Base-by-base conservation (phyloP, 495 filamentous ascomycete genomes). In the Trichoderma orchidacearum region DNA sequence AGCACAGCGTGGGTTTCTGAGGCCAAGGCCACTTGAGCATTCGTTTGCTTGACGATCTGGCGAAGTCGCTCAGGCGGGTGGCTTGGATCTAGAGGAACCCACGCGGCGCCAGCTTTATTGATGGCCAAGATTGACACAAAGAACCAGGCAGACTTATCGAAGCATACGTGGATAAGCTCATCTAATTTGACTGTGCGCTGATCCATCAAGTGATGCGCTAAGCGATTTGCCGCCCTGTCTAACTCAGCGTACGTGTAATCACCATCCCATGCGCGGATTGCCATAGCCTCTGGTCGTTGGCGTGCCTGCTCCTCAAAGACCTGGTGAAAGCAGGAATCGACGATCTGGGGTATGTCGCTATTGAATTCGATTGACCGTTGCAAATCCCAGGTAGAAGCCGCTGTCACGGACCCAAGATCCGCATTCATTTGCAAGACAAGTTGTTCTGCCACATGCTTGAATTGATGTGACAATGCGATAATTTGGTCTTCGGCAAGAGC, bases 251-350 rank as follows among this genome's bases (percentile, higher is more conserved):
- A 85, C 0, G 80, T 81, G 57, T 85, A 68, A 27, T 56, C 68
- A 18, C 81, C 82, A 67, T 86, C 83, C 81, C 82, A 85, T 1
- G 70, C 68, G 54, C 59, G 60, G 5, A 70, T 54, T 1, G 67
- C 66, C 56, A 56, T 38, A 7, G 52, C 59, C 4, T 62, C 59
- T 2, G 61, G 63, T 30, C 59, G 60, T 17, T 56, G 52, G 13
- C 28, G 25, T 25, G 56, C 59, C 9, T 58, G 58, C 13, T 53
- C 55, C 45, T 58, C 59, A 50, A 69, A 58, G 2, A 63, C 55
- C 15, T 65, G 32, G 52, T 69, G 63, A 13, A 68, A 54, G 45
- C 63, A 63, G n/a, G 61, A 51, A 17, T 68, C 63, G 0, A 64
- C 51, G 11, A 25, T 25, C 27, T 32, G 27, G 21, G 51, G 51